Conservation (phyloP, 1,139 yeast genomes). For the Yamadazyma epiphylla region DNA sequence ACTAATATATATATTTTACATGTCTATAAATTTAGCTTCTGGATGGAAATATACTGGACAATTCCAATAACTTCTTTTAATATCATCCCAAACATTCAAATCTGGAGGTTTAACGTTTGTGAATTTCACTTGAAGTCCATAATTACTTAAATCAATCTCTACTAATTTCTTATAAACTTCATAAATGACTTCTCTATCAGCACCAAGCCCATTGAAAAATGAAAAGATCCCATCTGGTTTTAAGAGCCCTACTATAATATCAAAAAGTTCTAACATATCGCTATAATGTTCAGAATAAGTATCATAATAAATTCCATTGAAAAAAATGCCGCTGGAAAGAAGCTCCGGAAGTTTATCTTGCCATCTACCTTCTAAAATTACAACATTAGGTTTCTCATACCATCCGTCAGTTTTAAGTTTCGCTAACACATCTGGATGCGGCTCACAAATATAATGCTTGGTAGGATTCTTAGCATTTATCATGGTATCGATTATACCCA, state of each 20-base stretch:
- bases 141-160: slow-evolving; percentile 72
- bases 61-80: slow-evolving; percentile 72
- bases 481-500: slow-evolving; percentile 89
- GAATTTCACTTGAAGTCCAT: slow-evolving; percentile 65
- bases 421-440: slow-evolving; percentile 84
- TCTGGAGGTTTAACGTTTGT: slow-evolving; percentile 41
- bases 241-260: slow-evolving; percentile 73
- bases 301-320: slow-evolving; percentile 91
- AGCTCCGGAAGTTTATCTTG: slow-evolving; percentile 72
- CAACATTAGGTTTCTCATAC: slow-evolving; percentile 72
- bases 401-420: slow-evolving; percentile 77
- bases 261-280: slow-evolving; percentile 85
- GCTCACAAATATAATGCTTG: slow-evolving; percentile 85
- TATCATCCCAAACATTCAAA: slow-evolving; percentile 62
- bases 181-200: slow-evolving; percentile 83
- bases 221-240: slow-evolving; percentile 82
- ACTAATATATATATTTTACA: slow-evolving; percentile 1
- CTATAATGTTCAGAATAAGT: slow-evolving; percentile 84
- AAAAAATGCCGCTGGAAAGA: slow-evolving; percentile 63
- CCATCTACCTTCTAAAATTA: slow-evolving; percentile 84
- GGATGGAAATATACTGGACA: slow-evolving; percentile 69
- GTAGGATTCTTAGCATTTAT: slow-evolving; percentile 60
- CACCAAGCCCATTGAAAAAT: slow-evolving; percentile 94
- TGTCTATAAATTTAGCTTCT: slow-evolving; percentile 45
- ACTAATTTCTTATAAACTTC: slow-evolving; percentile 86